Evolutionary conservation across 306 rosid species (phyloP), one percentile per base, ranked within the genome.

Genomic region (Trifolium dubium): DNA sequence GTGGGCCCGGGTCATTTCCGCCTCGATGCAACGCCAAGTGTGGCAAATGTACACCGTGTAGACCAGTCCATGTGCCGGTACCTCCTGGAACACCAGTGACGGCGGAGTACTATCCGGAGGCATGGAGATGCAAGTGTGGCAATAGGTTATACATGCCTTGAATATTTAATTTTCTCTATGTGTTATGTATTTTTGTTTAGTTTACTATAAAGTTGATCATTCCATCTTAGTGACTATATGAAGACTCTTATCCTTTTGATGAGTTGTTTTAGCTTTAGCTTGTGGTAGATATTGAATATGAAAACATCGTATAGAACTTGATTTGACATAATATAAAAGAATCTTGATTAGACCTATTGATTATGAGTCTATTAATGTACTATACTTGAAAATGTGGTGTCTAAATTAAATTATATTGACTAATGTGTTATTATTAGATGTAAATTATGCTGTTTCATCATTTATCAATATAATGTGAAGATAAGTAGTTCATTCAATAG

Each of bases 111-210:
- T 94, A 92, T 78, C 97, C 97, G 0, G 96, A 92, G 81, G 97
- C 96, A n/a, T 94, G 99, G 99, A 85, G 95, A 74, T 94, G 99
- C 92, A 89, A 94, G 81, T 94, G 99, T 84, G 92, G 97, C 82
- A 88, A 92, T 70, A 94, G 73, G 84, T 71, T 88, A 64, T 94
- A 83, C 88, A 89, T 92, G 92, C 99, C 99, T 51, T 93, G 91
- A 93, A 54, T 2, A 10, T 34, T 17, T 35, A 28, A 55, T 71
- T 28, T 66, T 76, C 10, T 60, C 49, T 79, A 49, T 71, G n/a
- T 71, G 46, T 62, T 54, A 9, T 61, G 51, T 76, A 55, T 29
- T 71, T 71, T 72, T 77, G 70, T 71, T 47, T 39, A 59, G 37
- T n/a, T 59, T 75, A 51, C 15, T 72, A 67, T 73, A 51, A 71